Evolutionary conservation across 108 stramenopile genomes (phyloP).

Genomic region (Skeletonema marinoi): DNA sequence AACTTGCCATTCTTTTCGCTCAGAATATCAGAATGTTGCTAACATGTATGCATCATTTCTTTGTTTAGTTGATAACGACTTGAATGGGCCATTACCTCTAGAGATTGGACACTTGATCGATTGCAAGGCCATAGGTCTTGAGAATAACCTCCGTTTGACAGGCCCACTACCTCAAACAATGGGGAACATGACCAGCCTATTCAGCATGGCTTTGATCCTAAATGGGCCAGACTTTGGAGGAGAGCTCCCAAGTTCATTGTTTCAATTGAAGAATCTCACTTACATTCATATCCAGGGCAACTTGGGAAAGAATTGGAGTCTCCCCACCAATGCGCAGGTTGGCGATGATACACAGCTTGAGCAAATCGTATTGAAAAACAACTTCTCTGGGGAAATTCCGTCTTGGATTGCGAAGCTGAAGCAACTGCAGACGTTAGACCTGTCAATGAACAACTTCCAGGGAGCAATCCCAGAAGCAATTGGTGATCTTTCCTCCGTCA

Average conservation of each 20-base stretch:
- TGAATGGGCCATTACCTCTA: conserved; percentile 47
- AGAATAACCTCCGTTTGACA: not conserved
- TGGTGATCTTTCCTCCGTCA: not conserved
- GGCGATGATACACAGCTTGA: not conserved
- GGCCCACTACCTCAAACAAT: not conserved
- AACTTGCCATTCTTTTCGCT: too few relatives aligned
- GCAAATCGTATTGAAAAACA: not conserved
- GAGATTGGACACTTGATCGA: conserved; percentile 26
- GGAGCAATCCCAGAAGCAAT: not conserved
- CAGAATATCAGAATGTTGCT: too few relatives aligned
- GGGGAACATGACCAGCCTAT: not conserved
- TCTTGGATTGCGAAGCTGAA: not conserved
- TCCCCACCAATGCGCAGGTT: not conserved
- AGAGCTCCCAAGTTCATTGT: not conserved
- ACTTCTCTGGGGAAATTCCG: not conserved
- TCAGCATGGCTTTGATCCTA: not conserved
- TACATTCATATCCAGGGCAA: not conserved
- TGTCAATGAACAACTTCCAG: not conserved
- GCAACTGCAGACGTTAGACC: not conserved
- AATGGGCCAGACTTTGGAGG: not conserved
- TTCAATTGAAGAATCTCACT: not conserved
- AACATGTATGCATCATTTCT: too few relatives aligned
- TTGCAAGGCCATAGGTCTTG: not conserved
- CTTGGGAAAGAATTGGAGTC: not conserved
- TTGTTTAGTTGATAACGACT: conserved; percentile 7